Conservation (phyloP, 202 grass and related monocot genomes). For the Schoenoplectus triqueter region DNA sequence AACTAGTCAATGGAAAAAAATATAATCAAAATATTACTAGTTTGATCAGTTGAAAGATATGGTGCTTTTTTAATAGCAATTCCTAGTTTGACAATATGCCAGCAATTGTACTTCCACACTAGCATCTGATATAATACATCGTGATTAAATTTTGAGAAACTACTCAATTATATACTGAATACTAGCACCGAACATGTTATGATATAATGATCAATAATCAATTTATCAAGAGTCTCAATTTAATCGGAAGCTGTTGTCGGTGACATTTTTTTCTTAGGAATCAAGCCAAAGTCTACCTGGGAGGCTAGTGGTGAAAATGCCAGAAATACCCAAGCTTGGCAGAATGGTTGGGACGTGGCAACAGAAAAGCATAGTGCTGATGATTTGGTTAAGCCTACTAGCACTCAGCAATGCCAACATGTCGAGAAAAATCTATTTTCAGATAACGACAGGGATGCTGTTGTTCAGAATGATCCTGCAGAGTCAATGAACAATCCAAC, state of each 20-base stretch:
- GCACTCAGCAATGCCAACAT: neutral
- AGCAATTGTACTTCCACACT: neutral
- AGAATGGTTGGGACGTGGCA: slow-evolving; percentile 65
- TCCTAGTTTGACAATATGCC: slow-evolving; percentile 5
- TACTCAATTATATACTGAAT: neutral
- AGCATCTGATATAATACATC: slow-evolving; percentile 19
- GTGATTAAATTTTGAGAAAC: neutral
- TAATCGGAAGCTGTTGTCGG: slow-evolving; percentile 7
- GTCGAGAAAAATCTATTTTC: neutral
- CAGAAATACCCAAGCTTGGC: slow-evolving; percentile 43
- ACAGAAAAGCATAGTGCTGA: slow-evolving; percentile 9
- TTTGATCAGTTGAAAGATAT: too few species aligned
- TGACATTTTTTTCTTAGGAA: slow-evolving; percentile 36
- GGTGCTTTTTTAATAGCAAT: too few species aligned
- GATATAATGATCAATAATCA: neutral
- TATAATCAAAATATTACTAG: too few species aligned
- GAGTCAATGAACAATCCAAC: neutral
- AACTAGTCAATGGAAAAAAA: slow-evolving; percentile 6
- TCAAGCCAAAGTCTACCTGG: slow-evolving; percentile 39
- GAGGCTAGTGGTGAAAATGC: slow-evolving; percentile 42
- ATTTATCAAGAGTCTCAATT: neutral
- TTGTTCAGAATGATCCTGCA: slow-evolving; percentile 23
- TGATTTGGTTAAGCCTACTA: neutral
- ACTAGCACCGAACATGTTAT: neutral
- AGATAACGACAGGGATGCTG: slow-evolving; percentile 6